Conservation (phyloP, 2,329 filamentous ascomycete species). For the Penicillium italicum region DNA sequence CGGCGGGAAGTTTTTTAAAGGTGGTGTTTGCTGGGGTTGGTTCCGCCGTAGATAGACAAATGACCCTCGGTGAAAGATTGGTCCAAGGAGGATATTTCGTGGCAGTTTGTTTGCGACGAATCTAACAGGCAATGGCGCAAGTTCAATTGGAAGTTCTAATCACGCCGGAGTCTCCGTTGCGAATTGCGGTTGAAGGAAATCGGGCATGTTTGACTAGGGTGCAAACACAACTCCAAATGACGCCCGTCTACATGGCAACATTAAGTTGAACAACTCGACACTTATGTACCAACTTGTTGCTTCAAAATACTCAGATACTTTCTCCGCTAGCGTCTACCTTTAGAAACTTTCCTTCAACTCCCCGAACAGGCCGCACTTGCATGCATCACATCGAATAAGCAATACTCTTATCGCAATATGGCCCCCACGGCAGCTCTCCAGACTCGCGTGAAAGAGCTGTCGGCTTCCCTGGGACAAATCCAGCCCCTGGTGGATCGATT, state of each 20-base stretch:
- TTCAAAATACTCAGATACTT: neutral
- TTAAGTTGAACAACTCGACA: slow-evolving; percentile 16
- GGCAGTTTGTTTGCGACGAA: neutral
- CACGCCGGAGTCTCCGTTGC: slow-evolving; percentile 4
- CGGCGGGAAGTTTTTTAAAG: slow-evolving; percentile 13
- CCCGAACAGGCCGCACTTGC: neutral
- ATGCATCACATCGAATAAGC: neutral
- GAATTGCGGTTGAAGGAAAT: slow-evolving; percentile 12
- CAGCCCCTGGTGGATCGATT: slow-evolving; percentile 56
- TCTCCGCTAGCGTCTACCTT: too few species aligned
- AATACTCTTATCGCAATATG: slow-evolving; percentile 31
- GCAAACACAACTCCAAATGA: slow-evolving; percentile 28
- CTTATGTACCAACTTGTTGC: neutral
- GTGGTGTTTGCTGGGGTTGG: neutral
- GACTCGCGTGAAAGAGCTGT: slow-evolving; percentile 51
- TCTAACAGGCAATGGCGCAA: neutral
- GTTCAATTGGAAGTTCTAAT: slow-evolving; percentile 5
- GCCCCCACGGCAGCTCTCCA: slow-evolving; percentile 41
- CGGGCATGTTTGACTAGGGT: slow-evolving; percentile 28
- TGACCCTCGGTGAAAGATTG: neutral
- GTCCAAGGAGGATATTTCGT: neutral
- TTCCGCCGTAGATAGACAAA: neutral
- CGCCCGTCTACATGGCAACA: slow-evolving; percentile 30
- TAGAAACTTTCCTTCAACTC: too few species aligned
- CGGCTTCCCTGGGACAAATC: slow-evolving; percentile 52